These are phyloP conservation scores for Plasmodium sp. DNA, from an alignment of 169 alveolate species.

Conservation along the genomic window DNA sequence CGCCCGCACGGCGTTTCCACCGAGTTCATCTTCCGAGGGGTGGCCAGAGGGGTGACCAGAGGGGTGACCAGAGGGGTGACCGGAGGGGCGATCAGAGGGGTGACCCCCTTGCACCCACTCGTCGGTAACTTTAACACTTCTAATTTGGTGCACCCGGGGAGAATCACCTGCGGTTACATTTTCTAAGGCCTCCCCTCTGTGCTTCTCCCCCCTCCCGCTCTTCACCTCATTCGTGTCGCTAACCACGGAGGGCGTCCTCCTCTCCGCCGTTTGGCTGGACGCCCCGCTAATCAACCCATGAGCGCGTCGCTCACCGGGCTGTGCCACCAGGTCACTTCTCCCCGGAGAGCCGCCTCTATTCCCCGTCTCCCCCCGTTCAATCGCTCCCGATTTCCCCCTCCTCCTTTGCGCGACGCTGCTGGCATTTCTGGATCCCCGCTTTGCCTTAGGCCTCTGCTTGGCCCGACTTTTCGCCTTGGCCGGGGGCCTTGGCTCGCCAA, in stretches of 20 bases:
- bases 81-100: background rate
- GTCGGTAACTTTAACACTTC: background rate
- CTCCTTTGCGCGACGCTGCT: background rate
- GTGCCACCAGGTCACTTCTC: background rate
- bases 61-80: too few species aligned
- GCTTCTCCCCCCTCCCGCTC: background rate
- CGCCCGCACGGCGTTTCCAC: background rate
- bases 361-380: background rate
- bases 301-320: background rate
- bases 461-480: background rate
- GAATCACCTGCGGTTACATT: background rate
- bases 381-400: background rate
- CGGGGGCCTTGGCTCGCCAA: background rate
- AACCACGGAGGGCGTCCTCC: background rate
- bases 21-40: background rate
- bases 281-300: background rate
- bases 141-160: background rate
- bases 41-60: too few species aligned
- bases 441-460: background rate
- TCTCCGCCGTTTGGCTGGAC: background rate
- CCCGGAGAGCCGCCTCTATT: background rate
- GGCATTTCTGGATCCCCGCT: background rate
- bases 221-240: background rate
- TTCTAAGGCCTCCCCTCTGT: background rate
- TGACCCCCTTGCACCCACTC: background rate